Evolutionary conservation across 805 yeast species (phyloP), one percentile per base, ranked within the genome.

Genomic region (Candida insectalens): DNA sequence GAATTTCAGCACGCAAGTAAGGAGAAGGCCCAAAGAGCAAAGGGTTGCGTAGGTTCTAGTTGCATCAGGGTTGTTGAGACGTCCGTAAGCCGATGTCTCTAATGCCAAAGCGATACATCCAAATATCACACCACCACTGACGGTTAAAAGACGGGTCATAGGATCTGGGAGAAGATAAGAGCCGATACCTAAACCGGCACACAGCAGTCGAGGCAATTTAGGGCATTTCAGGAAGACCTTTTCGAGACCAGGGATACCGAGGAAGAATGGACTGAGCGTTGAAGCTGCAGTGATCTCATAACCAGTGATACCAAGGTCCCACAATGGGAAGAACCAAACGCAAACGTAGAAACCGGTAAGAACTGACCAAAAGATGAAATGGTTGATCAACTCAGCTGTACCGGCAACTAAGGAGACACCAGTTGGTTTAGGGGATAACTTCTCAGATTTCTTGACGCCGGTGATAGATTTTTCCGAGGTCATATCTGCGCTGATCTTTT

Each of bases 281-380:
- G 75, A 60, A 5, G 74, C 50, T 30, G 84, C 64, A 3, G 76
- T 69, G 1, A 81, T 81, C 59, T 92, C 98, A 53, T 83, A 88
- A 4, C 98, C 98, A 2, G 95, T 82, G 29, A 92, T 80, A 5
- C 96, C 97, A 96, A 92, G 87, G 52, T 82, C 73, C 98, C 98
- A 92, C 41, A 92, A 65, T 8, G 98, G 98, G 67, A 92, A 92
- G 62, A 83, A 84, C 98, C 98, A 92, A 33, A 92, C 77, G 50
- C 92, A 77, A 36, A 92, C 69, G 29, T 85, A 80, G 38, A 92
- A 63, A 0, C 95, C 74, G 3, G 97, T 82, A 28, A 75, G 42
- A 16, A 77, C 77, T 0, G 96, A 68, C 96, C 96, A 92, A 54
- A 83, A 84, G 36, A 84, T 65, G 51, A 74, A 78, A 3, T 89